A percentile compares a stretch with the other conserved stretches of the same genome.
Conservation (phyloP, 2,329 filamentous ascomycete species). For the Sphaceloma murrayae region DNA sequence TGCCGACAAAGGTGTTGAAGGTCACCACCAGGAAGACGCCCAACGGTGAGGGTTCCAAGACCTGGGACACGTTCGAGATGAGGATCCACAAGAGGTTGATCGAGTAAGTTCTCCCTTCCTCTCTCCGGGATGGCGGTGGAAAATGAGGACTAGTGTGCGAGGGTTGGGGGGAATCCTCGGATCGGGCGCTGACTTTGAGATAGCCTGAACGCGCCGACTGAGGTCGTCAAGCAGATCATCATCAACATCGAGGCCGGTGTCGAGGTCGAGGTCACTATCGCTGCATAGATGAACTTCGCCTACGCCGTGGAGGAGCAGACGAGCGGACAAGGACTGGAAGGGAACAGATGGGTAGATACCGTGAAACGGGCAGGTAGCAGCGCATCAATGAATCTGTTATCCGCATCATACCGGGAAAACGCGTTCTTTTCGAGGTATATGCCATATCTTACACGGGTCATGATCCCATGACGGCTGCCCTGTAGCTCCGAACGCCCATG, state of each 20-base stretch:
- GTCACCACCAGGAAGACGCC: slow-evolving; percentile 98
- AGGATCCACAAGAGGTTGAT: slow-evolving; percentile 97
- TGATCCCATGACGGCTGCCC: too few relatives aligned
- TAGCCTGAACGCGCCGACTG: slow-evolving; percentile 88
- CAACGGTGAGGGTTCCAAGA: slow-evolving; percentile 99
- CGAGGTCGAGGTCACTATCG: slow-evolving; percentile 88
- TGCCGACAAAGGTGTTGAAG: slow-evolving; percentile 94
- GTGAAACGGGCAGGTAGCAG: slow-evolving; percentile 13
- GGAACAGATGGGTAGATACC: slow-evolving; percentile 6
- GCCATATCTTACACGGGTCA: too few relatives aligned
- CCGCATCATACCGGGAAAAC: too few relatives aligned
- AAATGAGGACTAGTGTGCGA: slow-evolving; percentile 30
- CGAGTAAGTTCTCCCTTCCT: slow-evolving; percentile 50
- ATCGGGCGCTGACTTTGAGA: slow-evolving; percentile 18
- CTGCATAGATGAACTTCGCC: slow-evolving; percentile 50
- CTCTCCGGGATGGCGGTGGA: slow-evolving; percentile 22
- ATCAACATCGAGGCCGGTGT: slow-evolving; percentile 93
- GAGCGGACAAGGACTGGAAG: neutral
- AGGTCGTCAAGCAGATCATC: slow-evolving; percentile 95
- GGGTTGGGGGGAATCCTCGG: neutral
- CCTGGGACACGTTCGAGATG: slow-evolving; percentile 99
- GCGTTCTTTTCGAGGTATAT: too few relatives aligned
- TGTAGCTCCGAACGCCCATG: too few relatives aligned
- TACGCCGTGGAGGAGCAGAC: too few relatives aligned
- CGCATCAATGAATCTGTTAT: slow-evolving; percentile 14